Evolutionary conservation across 2,329 filamentous ascomycete species (phyloP), one percentile per base, ranked within the genome.

Genomic region (Monilinia polystroma): DNA sequence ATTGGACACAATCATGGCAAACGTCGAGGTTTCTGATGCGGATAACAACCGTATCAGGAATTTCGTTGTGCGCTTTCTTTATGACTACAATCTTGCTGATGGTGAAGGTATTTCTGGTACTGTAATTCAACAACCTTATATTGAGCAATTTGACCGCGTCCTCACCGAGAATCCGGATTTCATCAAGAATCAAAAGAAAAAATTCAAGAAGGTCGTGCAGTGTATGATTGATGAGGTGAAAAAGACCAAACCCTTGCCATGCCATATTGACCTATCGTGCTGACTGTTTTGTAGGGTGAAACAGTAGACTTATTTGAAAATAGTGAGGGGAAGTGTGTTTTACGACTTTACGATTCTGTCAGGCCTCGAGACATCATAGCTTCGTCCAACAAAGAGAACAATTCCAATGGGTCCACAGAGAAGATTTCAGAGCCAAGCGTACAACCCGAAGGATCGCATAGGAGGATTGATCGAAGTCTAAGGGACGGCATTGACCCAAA

Each of bases 401-500:
- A 47, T 29, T 20, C 63, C 18, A 18, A 41, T 10, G 20, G 26
- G 18, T 35, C 52, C 32, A 35, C 32, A 16, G 23, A 35, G 12
- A 26, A 53, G 11, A 4, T 16, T 18, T 3, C 18, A 16, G 16
- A 16, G 3, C 20, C 43, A 43, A 43, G 32, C 20, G 2, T 43
- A 4, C 20, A 23, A 3, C 26, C 47, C 6, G 45, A 52, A 23
- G 26, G 35, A 29, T 41, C 47, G 2, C 38, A 23, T 10, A 66
- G 18, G 38, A 66, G 10, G 14, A 45, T 60, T 14, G 47, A 66
- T 52, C 45, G 49, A 29, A 60, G 35, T 3, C 29, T 66, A n/a
- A 53, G 11, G 18, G 55, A 54, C 4, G 55, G 63, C 18, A 66
- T 66, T 43, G 63, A 60, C 35, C 63, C 55, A 23, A 60, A 66